Evolutionary conservation across 2,329 filamentous ascomycete species (phyloP).

Genomic region (Pyricularia grisea): DNA sequence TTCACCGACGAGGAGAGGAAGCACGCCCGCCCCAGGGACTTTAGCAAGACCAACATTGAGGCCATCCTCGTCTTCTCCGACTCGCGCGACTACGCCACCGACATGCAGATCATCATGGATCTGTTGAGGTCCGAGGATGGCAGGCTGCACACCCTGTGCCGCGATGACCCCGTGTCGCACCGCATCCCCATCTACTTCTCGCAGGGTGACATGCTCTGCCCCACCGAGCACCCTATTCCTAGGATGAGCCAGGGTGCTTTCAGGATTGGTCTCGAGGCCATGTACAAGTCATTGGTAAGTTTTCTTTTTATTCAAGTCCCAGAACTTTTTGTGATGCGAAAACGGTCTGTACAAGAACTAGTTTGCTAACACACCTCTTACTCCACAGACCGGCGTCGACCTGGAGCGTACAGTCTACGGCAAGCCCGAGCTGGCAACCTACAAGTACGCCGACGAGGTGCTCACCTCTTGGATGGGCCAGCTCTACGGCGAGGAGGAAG

Average conservation of each 20-base stretch:
- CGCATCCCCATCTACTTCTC: constrained; percentile 65
- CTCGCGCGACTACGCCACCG: constrained; percentile 64
- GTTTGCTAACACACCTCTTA: neutral
- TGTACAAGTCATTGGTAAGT: constrained; percentile 52
- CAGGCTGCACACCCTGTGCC: constrained; percentile 52
- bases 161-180: constrained; percentile 49
- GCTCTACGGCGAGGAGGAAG: constrained; percentile 54
- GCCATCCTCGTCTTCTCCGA: constrained; percentile 69
- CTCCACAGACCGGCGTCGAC: constrained; percentile 46
- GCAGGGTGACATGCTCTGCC: constrained; percentile 41
- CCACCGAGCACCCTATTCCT: constrained; percentile 53
- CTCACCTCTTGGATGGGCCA: constrained; percentile 66
- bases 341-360: too few relatives aligned
- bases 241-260: constrained; percentile 69
- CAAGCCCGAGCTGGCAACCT: constrained; percentile 66
- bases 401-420: constrained; percentile 70
- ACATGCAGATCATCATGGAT: constrained; percentile 70
- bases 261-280: constrained; percentile 64
- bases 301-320: neutral
- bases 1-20: constrained; percentile 60
- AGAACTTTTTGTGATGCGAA: too few relatives aligned
- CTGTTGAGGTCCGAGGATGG: constrained; percentile 61
- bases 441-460: constrained; percentile 70
- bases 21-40: constrained; percentile 60
- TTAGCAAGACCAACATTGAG: constrained; percentile 61